Conservation (phyloP, 176 grass and related monocot species). For the Triticum aestivum region IWGSC_CS_RefSeq_v2.1 NC_057797.1:5934054-5934553, state of each 20-base stretch:
- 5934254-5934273: not conserved
- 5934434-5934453: not conserved
- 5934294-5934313: not conserved
- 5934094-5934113: not conserved
- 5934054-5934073: not conserved
- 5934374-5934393: not conserved
- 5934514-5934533: not conserved
- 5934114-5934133: slow-evolving; percentile 8
- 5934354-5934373: not conserved
- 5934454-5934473: not conserved
- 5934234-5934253: slow-evolving; percentile 1
- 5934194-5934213: not conserved
- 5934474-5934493: not conserved
- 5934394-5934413: not conserved
- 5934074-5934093: not conserved
- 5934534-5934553: not conserved
- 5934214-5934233: not conserved
- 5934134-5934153: not conserved
- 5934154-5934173: not conserved
- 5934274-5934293: not conserved
- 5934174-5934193: not conserved
- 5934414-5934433: not conserved
- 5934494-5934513: not conserved
- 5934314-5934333: not conserved
- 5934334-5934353: not conserved